These are phyloP conservation scores for Platismatia glauca DNA, from an alignment of 495 filamentous ascomycete genomes.

Conservation along the genomic window DNA sequence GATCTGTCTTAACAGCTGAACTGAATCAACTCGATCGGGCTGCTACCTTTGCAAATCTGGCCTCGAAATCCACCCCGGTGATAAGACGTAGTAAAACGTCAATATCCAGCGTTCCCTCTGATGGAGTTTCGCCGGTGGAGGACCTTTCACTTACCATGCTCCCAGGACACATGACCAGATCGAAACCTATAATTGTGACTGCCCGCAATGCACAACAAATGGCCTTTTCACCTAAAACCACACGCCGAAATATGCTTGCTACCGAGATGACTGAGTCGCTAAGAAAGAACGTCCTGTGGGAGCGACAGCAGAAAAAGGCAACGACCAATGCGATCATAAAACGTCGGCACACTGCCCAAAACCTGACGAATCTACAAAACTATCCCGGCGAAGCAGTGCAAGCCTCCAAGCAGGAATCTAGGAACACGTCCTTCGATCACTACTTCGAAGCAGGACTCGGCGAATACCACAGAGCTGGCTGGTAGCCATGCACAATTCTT, in stretches of 20 bases:
- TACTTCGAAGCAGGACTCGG: conserved; percentile 56
- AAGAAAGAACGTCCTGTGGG: conserved; percentile 70
- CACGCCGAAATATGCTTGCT: conserved; percentile 91
- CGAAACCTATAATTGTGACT: conserved; percentile 80
- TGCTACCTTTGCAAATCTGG: conserved; percentile 52
- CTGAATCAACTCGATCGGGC: conserved; percentile 68
- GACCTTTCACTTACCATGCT: conserved; percentile 65
- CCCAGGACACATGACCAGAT: conserved; percentile 61
- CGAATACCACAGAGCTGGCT: conserved; percentile 64
- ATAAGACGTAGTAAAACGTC: conserved; percentile 68
- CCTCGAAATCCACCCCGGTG: conserved; percentile 72
- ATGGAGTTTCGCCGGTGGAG: conserved; percentile 64
- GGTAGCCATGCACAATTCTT: conserved; percentile 35
- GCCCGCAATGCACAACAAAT: conserved; percentile 60
- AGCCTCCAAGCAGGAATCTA: conserved; percentile 37
- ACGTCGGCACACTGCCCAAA: conserved; percentile 82
- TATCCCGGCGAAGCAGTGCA: conserved; percentile 46
- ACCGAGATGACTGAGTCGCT: conserved; percentile 83
- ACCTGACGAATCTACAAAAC: conserved; percentile 73
- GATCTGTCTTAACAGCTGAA: conserved; percentile 84
- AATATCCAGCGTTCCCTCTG: conserved; percentile 64
- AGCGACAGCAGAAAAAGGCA: conserved; percentile 81
- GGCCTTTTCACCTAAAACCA: conserved; percentile 79
- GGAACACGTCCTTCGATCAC: conserved; percentile 56
- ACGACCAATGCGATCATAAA: conserved; percentile 84